Base-by-base conservation (phyloP, 2,329 filamentous ascomycete genomes). In the Fusarium sp. region DNA sequence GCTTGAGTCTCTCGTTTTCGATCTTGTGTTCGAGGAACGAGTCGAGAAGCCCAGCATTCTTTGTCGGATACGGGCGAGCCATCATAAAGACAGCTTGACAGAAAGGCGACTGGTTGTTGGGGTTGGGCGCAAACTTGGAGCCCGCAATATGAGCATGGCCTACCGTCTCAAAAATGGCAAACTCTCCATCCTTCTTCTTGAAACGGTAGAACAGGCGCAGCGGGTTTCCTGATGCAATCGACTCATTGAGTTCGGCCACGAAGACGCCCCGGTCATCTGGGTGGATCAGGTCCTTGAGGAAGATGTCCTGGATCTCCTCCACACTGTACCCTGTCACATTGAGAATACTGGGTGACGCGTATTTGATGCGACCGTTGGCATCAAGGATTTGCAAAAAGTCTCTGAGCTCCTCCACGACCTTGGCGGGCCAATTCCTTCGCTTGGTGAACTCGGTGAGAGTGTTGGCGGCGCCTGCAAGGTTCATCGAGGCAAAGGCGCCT, bases 11-110 rank as follows among this genome's bases (percentile, higher is more conserved):
- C 84, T 98, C 95, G 79, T 98, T 98, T 82, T 98, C 96, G 64
- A 98, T 96, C 83, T 98, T 98, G 85, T 98, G 95, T 82, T 98
- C 96, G 31, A 98, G 87, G 79, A 98, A 98, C 0, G 95, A 97
- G 83, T 98, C 95, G 22, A 98, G 87, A 13, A 98, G 87, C 5
- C 90, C 90, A 1, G 95, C 92, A 80, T 96, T 97, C 84, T 94
- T 95, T 33, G 94, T 97, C 6, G 95, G 95, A 81, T 98, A 98
- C 2, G 94, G 94, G 22, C 95, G 90, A 10, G 94, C 92, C 92
- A 97, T 96, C 87, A 98, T 94, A 81, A 98, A 98, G 77, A 98
- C 94, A 41, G 95, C 95, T 78, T 94, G 91, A 81, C 95, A 98
- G 76, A 93, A 93, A 1, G 91, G 89, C 3, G 91, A 88, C 68